Evolutionary conservation across 2,329 filamentous ascomycete species (phyloP).

Genomic region (Clonostachys solani): DNA sequence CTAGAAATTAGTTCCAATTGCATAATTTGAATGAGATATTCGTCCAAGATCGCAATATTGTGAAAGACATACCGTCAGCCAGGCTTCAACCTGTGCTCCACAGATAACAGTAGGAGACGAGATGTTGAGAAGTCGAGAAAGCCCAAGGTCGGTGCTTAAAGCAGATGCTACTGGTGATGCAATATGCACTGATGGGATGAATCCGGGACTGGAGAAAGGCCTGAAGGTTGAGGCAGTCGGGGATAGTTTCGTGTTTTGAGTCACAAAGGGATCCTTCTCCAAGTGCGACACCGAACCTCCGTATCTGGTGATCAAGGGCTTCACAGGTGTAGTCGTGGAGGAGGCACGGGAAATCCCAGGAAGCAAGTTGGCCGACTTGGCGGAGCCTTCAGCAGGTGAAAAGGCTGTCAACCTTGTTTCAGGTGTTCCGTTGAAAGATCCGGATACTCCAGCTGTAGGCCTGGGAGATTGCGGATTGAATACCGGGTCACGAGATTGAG

Average conservation of each 20-base stretch:
- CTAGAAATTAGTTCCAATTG: neutral
- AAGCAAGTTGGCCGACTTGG: slow-evolving; percentile 31
- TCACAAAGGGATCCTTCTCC: slow-evolving; percentile 53
- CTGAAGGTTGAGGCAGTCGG: slow-evolving; percentile 60
- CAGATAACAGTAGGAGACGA: slow-evolving; percentile 23
- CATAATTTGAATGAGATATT: too few relatives aligned
- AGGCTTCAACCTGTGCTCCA: slow-evolving; percentile 32
- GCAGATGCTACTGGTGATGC: slow-evolving; percentile 17
- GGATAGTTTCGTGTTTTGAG: slow-evolving; percentile 47
- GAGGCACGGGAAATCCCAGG: neutral
- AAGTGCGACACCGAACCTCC: slow-evolving; percentile 12
- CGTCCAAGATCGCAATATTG: slow-evolving; percentile 1
- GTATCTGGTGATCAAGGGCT: slow-evolving; percentile 12
- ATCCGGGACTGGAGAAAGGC: slow-evolving; percentile 28
- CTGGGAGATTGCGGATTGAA: slow-evolving; percentile 44
- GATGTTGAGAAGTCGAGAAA: slow-evolving; percentile 41
- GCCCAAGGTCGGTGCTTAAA: slow-evolving; percentile 38
- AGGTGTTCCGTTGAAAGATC: slow-evolving; percentile 59
- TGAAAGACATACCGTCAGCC: slow-evolving; percentile 31
- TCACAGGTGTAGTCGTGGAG: neutral
- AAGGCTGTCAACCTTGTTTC: slow-evolving; percentile 61
- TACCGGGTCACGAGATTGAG: slow-evolving; percentile 31
- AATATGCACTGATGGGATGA: neutral
- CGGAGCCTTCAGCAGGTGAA: slow-evolving; percentile 52
- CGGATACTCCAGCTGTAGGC: slow-evolving; percentile 45